Base-by-base conservation (phyloP, 1,284 basidiomycete species). In the Phellinidium pouzarii region DNA sequence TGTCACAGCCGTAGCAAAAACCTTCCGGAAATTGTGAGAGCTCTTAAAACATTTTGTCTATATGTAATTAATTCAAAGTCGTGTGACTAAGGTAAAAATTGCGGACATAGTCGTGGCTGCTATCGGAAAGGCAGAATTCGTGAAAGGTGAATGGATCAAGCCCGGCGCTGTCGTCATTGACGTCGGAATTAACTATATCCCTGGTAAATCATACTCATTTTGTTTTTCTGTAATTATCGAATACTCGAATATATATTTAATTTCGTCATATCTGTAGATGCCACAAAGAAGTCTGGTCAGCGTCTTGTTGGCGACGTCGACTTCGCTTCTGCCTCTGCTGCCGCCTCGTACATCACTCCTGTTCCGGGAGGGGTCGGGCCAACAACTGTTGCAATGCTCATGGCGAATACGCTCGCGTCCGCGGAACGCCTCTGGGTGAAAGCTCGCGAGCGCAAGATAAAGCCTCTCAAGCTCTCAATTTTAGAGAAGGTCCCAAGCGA, bases 341-440 rank as follows among this genome's bases (percentile, higher is more conserved):
- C 90, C 57, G 95, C 94, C 5, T 86, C 87, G 3, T 75, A 86
- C 68, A 97, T 99, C 65, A 99, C 96, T 0, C 96, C 96, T 41
- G 96, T 99, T 14, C 96, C 96, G 0, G 94, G 94, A 66, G 96
- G 96, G 59, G 96, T 99, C 51, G 96, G 96, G 22, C 96, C 96
- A 26, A 97, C 98, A 94, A 99, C 96, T 7, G 96, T 99, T 56
- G 96, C 96, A 38, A 82, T 98, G 78, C 84, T 99, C 60, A 98
- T 99, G 95, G 80, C 86, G 65, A 99, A 99, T 72, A 95, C 95
- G 0, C 75, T 94, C 59, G 73, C 77, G 58, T 88, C 91, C 50
- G 94, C 95, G 27, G 81, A 91, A 68, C 82, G 90, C 56, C 74
- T 84, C 50, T 93, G 86, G 77, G 78, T 88, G 60, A 73, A 79